Conservation (phyloP, 1,284 basidiomycete species). For the Takashimella tepidaria region DNA sequence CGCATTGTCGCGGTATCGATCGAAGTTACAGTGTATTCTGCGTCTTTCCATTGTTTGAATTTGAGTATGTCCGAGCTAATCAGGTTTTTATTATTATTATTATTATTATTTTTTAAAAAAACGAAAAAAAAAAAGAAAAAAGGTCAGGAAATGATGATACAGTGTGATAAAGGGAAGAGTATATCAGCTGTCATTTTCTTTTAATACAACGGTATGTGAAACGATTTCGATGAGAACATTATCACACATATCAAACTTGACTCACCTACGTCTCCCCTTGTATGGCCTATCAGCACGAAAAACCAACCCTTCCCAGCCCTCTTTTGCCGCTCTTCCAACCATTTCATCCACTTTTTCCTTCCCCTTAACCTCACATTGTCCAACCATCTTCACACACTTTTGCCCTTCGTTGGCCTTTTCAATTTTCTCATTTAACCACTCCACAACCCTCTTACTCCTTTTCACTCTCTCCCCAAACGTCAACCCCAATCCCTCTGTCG, state of each 20-base stretch:
- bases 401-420: constrained; percentile 6
- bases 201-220: too few species aligned
- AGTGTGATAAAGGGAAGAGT: too few species aligned
- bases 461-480: constrained; percentile 25
- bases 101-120: too few species aligned
- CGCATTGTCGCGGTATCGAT: constrained; percentile 30
- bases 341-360: constrained; percentile 30
- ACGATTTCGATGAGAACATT: too few species aligned
- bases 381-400: constrained; percentile 24
- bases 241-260: not conserved
- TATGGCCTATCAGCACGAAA: constrained; percentile 39
- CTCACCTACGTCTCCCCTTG: constrained; percentile 37
- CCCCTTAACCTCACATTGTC: constrained; percentile 23
- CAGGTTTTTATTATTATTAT: too few species aligned
- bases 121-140: too few species aligned
- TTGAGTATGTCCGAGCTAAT: constrained; percentile 40
- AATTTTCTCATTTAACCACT: constrained; percentile 18
- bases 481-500: constrained; percentile 6
- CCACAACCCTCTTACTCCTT: constrained; percentile 11
- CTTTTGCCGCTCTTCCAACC: constrained; percentile 28
- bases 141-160: too few species aligned
- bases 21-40: constrained; percentile 35
- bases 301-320: constrained; percentile 46
- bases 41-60: constrained; percentile 46
- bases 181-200: too few species aligned